Conservation (phyloP, 495 filamentous ascomycete species). For the Durotheca rogersii region DNA sequence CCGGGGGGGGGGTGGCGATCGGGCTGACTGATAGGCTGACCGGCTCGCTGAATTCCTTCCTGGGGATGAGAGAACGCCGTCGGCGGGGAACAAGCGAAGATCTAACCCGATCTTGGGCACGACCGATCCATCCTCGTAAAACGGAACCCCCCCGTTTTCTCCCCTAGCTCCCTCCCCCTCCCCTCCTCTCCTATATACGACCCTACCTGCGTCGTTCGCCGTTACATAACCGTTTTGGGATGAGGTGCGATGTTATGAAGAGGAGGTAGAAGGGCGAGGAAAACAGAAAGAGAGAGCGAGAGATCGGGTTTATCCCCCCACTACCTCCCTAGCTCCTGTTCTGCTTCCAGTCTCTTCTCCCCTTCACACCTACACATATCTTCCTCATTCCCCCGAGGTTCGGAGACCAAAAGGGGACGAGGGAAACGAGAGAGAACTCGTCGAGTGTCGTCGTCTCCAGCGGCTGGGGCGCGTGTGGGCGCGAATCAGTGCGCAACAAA, state of each 20-base stretch:
- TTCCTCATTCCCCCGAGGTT: too few species aligned
- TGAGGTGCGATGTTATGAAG: neutral
- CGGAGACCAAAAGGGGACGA: too few species aligned
- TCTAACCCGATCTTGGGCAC: slow-evolving; percentile 3
- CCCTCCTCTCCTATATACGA: too few species aligned
- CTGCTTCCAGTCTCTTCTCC: neutral
- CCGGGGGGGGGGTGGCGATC: too few species aligned
- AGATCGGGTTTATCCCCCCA: too few species aligned
- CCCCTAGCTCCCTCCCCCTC: too few species aligned
- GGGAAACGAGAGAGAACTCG: neutral
- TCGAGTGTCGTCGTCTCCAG: slow-evolving; percentile 20
- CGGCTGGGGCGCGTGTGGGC: slow-evolving; percentile 30
- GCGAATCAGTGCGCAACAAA: slow-evolving; percentile 27
- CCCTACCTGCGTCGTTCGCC: slow-evolving; percentile 14
- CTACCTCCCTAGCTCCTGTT: neutral
- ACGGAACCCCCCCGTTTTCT: too few species aligned
- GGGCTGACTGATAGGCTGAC: too few species aligned
- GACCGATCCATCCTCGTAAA: slow-evolving; percentile 21
- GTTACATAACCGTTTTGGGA: slow-evolving; percentile 22
- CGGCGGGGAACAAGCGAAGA: too few species aligned
- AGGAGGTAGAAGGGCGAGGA: neutral
- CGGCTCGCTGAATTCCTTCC: too few species aligned
- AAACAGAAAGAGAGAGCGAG: neutral
- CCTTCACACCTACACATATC: too few species aligned
- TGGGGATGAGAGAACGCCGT: too few species aligned